phyloP scores from a whole-genome alignment of 2,329 filamentous ascomycete species.

The Cladosporium colombiae region DNA sequence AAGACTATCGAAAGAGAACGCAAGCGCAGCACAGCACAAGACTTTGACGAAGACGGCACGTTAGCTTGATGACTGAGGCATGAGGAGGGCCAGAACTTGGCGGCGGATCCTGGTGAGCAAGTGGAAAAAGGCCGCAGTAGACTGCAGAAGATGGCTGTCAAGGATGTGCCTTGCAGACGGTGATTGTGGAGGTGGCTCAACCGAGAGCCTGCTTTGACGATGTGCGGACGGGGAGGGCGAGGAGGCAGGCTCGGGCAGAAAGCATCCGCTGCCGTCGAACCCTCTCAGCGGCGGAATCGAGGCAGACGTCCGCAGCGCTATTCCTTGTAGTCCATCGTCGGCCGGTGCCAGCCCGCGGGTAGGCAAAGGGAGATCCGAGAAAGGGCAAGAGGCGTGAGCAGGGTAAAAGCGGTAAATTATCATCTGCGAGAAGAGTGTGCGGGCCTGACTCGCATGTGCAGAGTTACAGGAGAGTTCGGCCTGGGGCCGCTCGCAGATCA shows the following conservation, averaged over 20 bases:
- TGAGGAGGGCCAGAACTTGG: conserved; percentile 2
- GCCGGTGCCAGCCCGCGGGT: not conserved
- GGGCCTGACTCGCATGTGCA: conserved; percentile 15
- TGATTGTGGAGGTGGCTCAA: conserved; percentile 14
- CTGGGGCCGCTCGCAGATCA: conserved; percentile 1
- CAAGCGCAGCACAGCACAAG: not conserved
- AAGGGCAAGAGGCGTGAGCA: conserved; percentile 13
- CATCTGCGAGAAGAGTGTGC: conserved; percentile 13
- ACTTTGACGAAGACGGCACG: conserved; percentile 2
- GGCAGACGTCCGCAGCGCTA: conserved; percentile 11
- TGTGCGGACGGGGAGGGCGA: conserved; percentile 4
- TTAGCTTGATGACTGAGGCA: conserved; percentile 18
- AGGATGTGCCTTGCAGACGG: conserved; percentile 19
- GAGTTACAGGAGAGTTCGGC: conserved; percentile 13
- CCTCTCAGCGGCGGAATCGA: not conserved
- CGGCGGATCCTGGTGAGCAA: not conserved
- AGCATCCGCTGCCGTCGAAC: not conserved
- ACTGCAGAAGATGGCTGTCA: conserved; percentile 5
- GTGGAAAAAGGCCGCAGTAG: conserved; percentile 2
- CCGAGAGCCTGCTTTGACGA: conserved; percentile 16
- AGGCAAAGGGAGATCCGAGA: conserved; percentile 6
- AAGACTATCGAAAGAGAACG: conserved; percentile 7
- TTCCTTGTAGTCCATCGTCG: conserved; percentile 11
- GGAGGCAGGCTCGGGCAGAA: too few species aligned
- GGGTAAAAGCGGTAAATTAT: conserved; percentile 18